Evolutionary conservation across 164 flowering plant genomes (phyloP).

Genomic region (Warburgia ugandensis): DNA sequence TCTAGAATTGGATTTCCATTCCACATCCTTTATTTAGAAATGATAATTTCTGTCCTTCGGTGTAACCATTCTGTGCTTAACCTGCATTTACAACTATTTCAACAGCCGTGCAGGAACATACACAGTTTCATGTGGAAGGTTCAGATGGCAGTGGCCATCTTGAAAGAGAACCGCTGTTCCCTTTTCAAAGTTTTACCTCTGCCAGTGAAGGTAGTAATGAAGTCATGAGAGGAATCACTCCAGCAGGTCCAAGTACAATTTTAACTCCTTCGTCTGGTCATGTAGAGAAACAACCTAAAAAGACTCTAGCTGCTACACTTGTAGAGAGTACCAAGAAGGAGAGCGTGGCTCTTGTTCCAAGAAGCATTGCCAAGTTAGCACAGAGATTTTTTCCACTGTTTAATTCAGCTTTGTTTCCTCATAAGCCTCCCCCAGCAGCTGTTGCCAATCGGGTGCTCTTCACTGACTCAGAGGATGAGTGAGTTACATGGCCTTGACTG

Average conservation of each 20-base stretch:
- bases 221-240: slow-evolving; percentile 11
- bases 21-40: no score
- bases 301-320: slow-evolving; percentile 75
- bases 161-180: slow-evolving; percentile 68
- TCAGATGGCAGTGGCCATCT: slow-evolving; percentile 18
- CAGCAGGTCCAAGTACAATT: slow-evolving; percentile 9
- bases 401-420: slow-evolving; percentile 86
- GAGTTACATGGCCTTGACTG: slow-evolving; percentile 37
- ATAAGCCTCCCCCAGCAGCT: slow-evolving; percentile 76
- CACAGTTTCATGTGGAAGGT: slow-evolving; percentile 33
- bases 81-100: slow-evolving; percentile 12
- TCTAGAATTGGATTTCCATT: no score
- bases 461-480: slow-evolving; percentile 96
- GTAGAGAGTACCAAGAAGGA: slow-evolving; percentile 80
- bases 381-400: slow-evolving; percentile 64
- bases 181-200: slow-evolving; percentile 27
- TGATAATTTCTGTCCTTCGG: no score
- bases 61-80: no score
- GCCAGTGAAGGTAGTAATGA: slow-evolving; percentile 23
- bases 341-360: slow-evolving; percentile 78
- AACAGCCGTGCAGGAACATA: slow-evolving; percentile 53
- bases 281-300: slow-evolving; percentile 34
- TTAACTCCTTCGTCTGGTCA: slow-evolving; percentile 25
- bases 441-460: slow-evolving; percentile 80
- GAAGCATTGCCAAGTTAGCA: slow-evolving; percentile 55